phyloP scores from a whole-genome alignment of 805 yeast genomes.

The Spathaspora hagerdaliae region DNA sequence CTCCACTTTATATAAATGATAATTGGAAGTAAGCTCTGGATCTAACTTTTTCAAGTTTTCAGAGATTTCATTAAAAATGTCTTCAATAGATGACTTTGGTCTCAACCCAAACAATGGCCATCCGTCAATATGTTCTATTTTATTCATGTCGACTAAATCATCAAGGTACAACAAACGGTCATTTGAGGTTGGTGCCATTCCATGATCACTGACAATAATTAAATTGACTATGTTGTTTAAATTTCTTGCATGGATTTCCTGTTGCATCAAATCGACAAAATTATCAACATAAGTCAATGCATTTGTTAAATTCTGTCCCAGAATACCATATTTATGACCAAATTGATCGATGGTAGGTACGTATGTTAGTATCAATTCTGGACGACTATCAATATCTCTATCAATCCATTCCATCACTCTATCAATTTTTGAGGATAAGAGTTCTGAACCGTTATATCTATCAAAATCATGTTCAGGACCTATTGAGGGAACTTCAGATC shows the following conservation, averaged over 20 bases:
- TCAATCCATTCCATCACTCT: conserved; percentile 69
- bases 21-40: conserved; percentile 21
- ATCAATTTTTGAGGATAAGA: conserved; percentile 51
- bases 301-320: conserved; percentile 51
- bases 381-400: conserved; percentile 44
- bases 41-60: conserved; percentile 23
- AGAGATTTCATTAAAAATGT: conserved; percentile 43
- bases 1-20: conserved; percentile 48
- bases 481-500: conserved; percentile 64
- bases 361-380: conserved; percentile 72
- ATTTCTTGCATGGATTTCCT: conserved; percentile 51
- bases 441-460: conserved; percentile 60
- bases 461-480: conserved; percentile 53
- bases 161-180: conserved; percentile 68
- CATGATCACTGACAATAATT: conserved; percentile 83
- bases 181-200: conserved; percentile 84
- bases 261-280: conserved; percentile 48
- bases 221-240: conserved; percentile 66
- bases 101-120: conserved; percentile 85
- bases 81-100: conserved; percentile 45
- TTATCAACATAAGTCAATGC: conserved; percentile 64
- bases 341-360: conserved; percentile 79
- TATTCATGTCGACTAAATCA: conserved; percentile 54
- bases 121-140: conserved; percentile 66
- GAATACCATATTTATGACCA: conserved; percentile 71